A percentile compares a stretch with the other conserved stretches of the same genome.
These are phyloP conservation scores for Umbellularia californica DNA, from an alignment of 164 flowering plant genomes.

Conservation along the genomic window DNA sequence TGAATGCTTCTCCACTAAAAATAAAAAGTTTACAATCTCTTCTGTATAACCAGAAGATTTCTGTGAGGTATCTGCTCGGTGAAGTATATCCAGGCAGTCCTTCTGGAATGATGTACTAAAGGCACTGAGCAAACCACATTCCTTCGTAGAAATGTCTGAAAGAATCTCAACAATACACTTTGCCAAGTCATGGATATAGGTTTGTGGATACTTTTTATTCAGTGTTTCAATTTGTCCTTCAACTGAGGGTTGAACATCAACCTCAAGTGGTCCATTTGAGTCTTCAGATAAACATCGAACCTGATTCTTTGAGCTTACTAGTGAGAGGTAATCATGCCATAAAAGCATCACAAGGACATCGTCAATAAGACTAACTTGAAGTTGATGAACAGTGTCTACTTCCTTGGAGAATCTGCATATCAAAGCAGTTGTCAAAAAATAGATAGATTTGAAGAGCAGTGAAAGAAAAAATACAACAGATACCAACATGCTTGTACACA, in stretches of 20 bases:
- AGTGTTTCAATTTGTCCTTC: slow-evolving; percentile 21
- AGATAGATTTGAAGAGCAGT: background rate
- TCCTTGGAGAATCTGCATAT: slow-evolving; percentile 51
- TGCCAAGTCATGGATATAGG: slow-evolving; percentile 54
- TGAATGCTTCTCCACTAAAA: slow-evolving; percentile 47
- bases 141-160: slow-evolving; percentile 40
- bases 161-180: slow-evolving; percentile 64
- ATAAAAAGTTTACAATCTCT: slow-evolving; percentile 42
- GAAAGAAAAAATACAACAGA: background rate
- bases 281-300: slow-evolving; percentile 18
- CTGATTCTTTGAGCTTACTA: slow-evolving; percentile 25
- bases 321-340: slow-evolving; percentile 61
- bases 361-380: slow-evolving; percentile 44
- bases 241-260: slow-evolving; percentile 1
- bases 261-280: slow-evolving; percentile 18
- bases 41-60: slow-evolving; percentile 28
- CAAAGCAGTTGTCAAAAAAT: slow-evolving; percentile 8
- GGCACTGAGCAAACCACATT: slow-evolving; percentile 34
- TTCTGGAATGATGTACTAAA: slow-evolving; percentile 57
- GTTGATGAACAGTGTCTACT: slow-evolving; percentile 34
- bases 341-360: slow-evolving; percentile 57
- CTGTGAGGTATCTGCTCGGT: slow-evolving; percentile 30
- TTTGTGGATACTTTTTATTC: slow-evolving; percentile 30
- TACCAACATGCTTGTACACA: background rate
- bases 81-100: slow-evolving; percentile 41